Evolutionary conservation across 441 rosid species (phyloP), one percentile per base, ranked within the genome.

Genomic region (Bruguiera hainesii): DNA sequence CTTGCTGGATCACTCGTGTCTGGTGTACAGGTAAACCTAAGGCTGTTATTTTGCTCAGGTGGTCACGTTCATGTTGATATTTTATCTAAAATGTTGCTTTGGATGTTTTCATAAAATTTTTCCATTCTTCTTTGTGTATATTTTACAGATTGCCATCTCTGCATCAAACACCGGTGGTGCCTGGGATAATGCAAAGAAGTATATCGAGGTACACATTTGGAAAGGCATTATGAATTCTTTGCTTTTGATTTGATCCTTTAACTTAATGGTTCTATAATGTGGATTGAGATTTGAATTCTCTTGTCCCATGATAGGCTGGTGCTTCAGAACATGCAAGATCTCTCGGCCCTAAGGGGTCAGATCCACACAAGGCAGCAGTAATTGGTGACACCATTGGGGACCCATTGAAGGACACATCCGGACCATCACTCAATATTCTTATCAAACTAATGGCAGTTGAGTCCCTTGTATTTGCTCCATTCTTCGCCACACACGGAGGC

Each of bases 371-470:
- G 84, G 93, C 89, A 1, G 89, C 87, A 11, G 90, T 85, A 5
- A 84, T 85, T 4, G 86, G 90, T 1, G 90, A 88, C 79, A 84
- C 89, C 46, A 78, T 86, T 9, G 93, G 89, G 0, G 89, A 88
- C 72, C 90, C 90, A 60, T 76, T 88, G 63, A 88, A 85, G 80
- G 90, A 85, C 76, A 84, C 87, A 48, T 85, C 93, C 1, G 89
- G 85, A 35, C 86, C 89, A 26, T 87, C 93, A 1, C 85, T 87
- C 48, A 87, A 84, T 83, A 87, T 88, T 71, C 83, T 88, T 46
- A 88, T 79, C 83, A 88, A 88, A 80, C 85, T 88, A 21, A 88
- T 85, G 90, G 90, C 87, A 0, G 90, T 88, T 0, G 93, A 85
- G 57, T 88, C 90, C 5, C 86, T 88, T 0, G 86, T 85, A 30